Evolutionary conservation across 106 monocot species (phyloP).

Genomic region (Narthecium ossifragum): DNA sequence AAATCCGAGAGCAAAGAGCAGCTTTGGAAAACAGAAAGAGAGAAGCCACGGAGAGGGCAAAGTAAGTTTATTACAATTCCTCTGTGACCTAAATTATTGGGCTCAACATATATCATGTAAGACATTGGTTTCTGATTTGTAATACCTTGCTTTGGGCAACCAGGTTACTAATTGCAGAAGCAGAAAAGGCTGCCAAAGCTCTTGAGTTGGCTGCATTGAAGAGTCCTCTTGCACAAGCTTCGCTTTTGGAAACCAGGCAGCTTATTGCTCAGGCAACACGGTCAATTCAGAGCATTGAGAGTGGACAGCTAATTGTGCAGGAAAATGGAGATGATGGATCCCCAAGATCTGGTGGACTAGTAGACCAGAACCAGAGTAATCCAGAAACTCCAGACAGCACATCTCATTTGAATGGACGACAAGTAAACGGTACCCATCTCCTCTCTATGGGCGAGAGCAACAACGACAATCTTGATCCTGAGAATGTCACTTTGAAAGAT

Average conservation of each 20-base stretch:
- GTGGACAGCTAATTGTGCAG: conserved; percentile 10
- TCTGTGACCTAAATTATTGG: background rate
- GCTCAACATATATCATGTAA: too few relatives aligned
- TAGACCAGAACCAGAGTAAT: conserved; percentile 8
- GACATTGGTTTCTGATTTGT: background rate
- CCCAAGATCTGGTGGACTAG: background rate
- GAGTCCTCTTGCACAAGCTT: conserved; percentile 76
- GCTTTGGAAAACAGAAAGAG: conserved; percentile 56
- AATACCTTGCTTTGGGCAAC: background rate
- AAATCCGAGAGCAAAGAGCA: conserved; percentile 60
- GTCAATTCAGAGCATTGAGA: conserved; percentile 56
- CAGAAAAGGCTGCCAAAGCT: conserved; percentile 83
- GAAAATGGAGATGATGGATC: conserved; percentile 13
- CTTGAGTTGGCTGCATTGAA: conserved; percentile 75
- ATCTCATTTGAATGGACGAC: conserved; percentile 2
- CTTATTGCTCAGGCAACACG: conserved; percentile 72
- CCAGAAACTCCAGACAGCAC: background rate
- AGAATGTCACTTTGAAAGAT: conserved; percentile 7
- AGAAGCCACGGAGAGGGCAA: conserved; percentile 77
- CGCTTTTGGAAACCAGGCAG: conserved; percentile 82
- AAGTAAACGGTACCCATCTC: conserved; percentile 44
- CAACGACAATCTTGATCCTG: conserved; percentile 4
- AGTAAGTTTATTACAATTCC: conserved; percentile 37
- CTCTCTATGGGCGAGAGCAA: conserved; percentile 5
- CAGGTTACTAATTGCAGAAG: conserved; percentile 85